Percentiles rank a stretch among this genome's conserved stretches.
Conservation (phyloP, 192 early-diverging fungal species). For the Backusella morwellensis region DNA sequence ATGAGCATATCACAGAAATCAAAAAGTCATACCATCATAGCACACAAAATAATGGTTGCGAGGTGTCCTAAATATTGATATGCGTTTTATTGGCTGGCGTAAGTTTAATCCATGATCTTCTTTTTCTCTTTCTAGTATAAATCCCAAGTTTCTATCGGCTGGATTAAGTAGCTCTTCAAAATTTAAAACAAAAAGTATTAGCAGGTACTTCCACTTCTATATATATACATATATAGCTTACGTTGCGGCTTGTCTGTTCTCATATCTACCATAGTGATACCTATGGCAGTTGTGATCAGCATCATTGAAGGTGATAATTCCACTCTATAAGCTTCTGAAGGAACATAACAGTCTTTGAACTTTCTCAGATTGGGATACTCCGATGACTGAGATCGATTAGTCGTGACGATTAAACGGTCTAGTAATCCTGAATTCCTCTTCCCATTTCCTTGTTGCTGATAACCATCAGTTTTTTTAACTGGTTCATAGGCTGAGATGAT, state of each 20-base stretch:
- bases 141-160: constrained; percentile 72
- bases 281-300: constrained; percentile 84
- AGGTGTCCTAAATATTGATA: constrained; percentile 77
- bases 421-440: constrained; percentile 77
- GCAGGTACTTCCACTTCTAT: background rate
- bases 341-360: constrained; percentile 91
- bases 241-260: constrained; percentile 78
- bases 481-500: constrained; percentile 78
- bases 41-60: constrained; percentile 85
- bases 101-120: constrained; percentile 15
- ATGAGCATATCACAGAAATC: constrained; percentile 55
- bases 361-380: constrained; percentile 42
- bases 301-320: constrained; percentile 82
- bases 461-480: background rate
- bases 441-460: constrained; percentile 36
- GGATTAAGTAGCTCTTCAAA: constrained; percentile 74
- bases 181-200: constrained; percentile 29
- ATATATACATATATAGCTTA: constrained; percentile 1
- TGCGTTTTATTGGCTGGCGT: constrained; percentile 59
- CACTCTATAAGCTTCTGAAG: constrained; percentile 80
- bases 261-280: constrained; percentile 92
- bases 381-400: constrained; percentile 40
- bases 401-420: constrained; percentile 6
- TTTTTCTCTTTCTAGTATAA: constrained; percentile 80
- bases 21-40: constrained; percentile 77